phyloP scores from a whole-genome alignment of 73 alveolate genomes.

The Stentor roeselii region DNA sequence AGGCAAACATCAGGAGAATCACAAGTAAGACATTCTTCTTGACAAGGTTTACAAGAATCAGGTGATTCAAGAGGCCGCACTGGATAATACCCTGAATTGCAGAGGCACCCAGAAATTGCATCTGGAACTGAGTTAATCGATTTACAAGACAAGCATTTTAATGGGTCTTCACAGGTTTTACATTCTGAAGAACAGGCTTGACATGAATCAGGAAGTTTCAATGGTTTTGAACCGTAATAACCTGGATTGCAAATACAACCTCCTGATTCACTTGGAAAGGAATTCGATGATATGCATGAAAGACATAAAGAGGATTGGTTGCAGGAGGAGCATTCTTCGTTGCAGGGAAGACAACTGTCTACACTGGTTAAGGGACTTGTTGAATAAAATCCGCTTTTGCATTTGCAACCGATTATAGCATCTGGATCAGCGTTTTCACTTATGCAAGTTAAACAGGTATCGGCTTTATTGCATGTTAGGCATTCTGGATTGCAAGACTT shows the following conservation, averaged over 20 bases:
- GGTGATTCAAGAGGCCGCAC: background rate
- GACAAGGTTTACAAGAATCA: background rate
- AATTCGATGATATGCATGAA: background rate
- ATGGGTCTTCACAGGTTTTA: background rate
- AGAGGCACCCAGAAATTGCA: background rate
- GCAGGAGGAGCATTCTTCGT: background rate
- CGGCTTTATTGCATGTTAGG: background rate
- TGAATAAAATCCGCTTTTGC: background rate
- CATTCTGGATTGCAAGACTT: background rate
- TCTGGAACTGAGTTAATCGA: background rate
- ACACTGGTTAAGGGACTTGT: background rate
- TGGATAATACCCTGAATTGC: background rate
- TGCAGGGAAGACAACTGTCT: background rate
- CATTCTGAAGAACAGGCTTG: background rate
- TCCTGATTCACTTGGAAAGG: background rate
- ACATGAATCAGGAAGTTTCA: background rate
- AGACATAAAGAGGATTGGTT: background rate
- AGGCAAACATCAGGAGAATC: background rate
- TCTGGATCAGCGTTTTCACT: background rate
- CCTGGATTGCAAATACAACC: background rate
- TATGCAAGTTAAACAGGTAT: background rate
- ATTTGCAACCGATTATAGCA: background rate
- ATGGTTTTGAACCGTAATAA: background rate
- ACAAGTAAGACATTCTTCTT: background rate
- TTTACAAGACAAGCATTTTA: background rate